Evolutionary conservation across 805 yeast genomes (phyloP).

Genomic region (Candida coleopterorum): DNA sequence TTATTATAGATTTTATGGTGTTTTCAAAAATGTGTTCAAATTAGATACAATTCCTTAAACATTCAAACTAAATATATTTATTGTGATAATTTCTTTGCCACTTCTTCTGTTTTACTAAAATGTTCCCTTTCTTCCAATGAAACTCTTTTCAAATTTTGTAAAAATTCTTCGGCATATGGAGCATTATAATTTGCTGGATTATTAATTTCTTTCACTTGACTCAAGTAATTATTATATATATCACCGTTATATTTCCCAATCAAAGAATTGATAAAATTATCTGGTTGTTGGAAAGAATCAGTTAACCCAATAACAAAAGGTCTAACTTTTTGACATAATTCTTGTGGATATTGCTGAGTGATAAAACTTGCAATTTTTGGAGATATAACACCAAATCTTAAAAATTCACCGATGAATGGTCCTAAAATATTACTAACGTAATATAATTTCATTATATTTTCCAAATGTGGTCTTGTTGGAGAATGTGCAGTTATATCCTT

Average conservation of each 20-base stretch:
- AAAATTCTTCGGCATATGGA: constrained; percentile 44
- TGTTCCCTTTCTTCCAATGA: constrained; percentile 31
- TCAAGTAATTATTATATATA: constrained; percentile 73
- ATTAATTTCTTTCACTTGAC: constrained; percentile 43
- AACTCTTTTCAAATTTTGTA: constrained; percentile 30
- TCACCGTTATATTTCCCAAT: constrained; percentile 80
- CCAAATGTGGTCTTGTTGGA: constrained; percentile 44
- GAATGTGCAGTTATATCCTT: constrained; percentile 27
- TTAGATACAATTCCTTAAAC: not conserved
- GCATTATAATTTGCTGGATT: constrained; percentile 56
- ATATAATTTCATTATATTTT: constrained; percentile 55
- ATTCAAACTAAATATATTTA: not conserved
- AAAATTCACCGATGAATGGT: constrained; percentile 64
- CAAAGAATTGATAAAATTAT: constrained; percentile 75
- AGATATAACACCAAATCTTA: constrained; percentile 56
- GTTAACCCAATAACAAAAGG: constrained; percentile 72
- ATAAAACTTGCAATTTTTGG: constrained; percentile 25
- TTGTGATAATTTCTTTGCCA: constrained; percentile 7
- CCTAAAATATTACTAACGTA: constrained; percentile 55
- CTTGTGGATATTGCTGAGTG: constrained; percentile 20
- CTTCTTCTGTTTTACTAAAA: constrained; percentile 17
- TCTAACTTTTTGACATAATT: constrained; percentile 34
- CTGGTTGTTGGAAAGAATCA: constrained; percentile 79
- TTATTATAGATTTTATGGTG: not conserved
- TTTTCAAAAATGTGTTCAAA: not conserved